phyloP scores from a whole-genome alignment of 2,329 filamentous ascomycete species.

The Sarocladiaceae sp. region DNA sequence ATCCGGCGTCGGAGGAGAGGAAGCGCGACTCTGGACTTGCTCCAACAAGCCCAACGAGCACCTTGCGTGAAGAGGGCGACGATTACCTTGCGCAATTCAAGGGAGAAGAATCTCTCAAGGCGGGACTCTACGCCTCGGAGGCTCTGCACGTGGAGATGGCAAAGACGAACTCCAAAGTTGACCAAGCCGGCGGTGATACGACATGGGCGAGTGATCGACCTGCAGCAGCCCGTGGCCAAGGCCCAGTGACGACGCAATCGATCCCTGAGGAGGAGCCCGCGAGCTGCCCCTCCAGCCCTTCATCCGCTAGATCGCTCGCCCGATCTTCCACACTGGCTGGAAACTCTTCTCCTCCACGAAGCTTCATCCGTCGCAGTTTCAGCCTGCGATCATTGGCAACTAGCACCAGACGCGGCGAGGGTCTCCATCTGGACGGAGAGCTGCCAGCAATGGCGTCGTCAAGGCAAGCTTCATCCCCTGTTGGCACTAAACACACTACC shows the following conservation, averaged over 20 bases:
- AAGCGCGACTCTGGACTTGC: conserved; percentile 52
- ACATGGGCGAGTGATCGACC: conserved; percentile 3
- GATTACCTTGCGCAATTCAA: conserved; percentile 8
- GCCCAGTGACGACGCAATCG: neutral
- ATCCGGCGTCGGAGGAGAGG: conserved; percentile 28
- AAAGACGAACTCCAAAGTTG: conserved; percentile 14
- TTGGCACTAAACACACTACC: neutral
- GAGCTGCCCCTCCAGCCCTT: conserved; percentile 7
- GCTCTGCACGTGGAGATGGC: conserved; percentile 20
- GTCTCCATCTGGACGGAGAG: neutral
- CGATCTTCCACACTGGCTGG: neutral
- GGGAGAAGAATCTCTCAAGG: neutral
- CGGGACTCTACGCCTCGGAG: neutral
- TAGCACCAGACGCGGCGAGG: neutral
- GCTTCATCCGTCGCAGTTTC: conserved; percentile 2
- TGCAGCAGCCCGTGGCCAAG: neutral
- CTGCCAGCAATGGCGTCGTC: no score
- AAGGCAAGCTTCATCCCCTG: no score
- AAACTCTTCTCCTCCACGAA: neutral
- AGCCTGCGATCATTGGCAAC: conserved; percentile 1
- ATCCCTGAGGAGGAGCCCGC: conserved; percentile 3
- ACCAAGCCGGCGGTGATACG: conserved; percentile 2
- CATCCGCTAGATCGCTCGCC: neutral
- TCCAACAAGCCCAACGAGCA: conserved; percentile 32
- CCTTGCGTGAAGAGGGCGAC: conserved; percentile 3